Evolutionary conservation across 139 green algal species (phyloP), one percentile per base, ranked within the genome.

Genomic region (Tetradesmus lagerheimii): DNA sequence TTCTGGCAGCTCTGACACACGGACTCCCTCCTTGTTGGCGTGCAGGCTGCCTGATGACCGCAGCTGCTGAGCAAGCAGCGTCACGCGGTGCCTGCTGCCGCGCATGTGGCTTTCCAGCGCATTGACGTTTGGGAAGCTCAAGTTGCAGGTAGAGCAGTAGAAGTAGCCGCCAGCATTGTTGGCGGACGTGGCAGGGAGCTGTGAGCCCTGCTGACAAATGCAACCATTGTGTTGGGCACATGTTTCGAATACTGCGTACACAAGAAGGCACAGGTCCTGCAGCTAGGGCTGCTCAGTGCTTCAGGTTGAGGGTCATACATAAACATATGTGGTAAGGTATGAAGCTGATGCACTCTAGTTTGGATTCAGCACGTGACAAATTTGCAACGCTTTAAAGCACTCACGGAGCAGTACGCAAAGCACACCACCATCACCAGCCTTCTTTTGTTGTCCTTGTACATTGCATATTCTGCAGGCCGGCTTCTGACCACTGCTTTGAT

Each of bases 141-240:
- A 4, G 45, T 78, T 85, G 43, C 64, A 90, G 29, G 47, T 57
- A 16, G 35, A 71, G 35, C 43, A 83, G 29, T 90, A 45, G 85
- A 31, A 89, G 37, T n/a, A 15, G 43, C 29, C 67, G 67, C 5
- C 35, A 67, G 80, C 43, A 67, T 8, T 37, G 35, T 74, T 66
- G 71, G 4, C 45, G 45, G 47, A 50, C 9, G 82, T 11, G 34
- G 25, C 38, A 77, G 47, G 37, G 35, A 87, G 50, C 20, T 64
- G 50, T 38, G 31, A 77, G 14, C 34, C 18, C 80, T 71, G 23
- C 80, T 34, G 50, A 35, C 80, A 86, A n/a, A n/a, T n/a, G n/a
- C n/a, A n/a, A n/a, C n/a, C n/a, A n/a, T n/a, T n/a, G n/a, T n/a
- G n/a, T n/a, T n/a, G n/a, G n/a, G 45, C 45, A 57, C 45, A 57